Conservation (phyloP, 2,329 filamentous ascomycete genomes). For the Xylaria sp. region DNA sequence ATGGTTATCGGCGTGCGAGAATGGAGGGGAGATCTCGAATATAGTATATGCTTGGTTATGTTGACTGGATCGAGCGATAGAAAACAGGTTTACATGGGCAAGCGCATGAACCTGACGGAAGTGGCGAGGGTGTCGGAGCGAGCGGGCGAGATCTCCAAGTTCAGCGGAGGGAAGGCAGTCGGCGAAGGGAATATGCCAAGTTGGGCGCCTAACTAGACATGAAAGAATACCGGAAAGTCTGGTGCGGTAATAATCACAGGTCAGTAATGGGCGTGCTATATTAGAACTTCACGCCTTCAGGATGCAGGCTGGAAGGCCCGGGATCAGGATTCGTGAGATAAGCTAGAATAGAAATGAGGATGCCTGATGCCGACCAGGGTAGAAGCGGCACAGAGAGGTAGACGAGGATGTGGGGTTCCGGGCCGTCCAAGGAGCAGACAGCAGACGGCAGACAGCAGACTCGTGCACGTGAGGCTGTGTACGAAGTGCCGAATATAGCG, state of each 20-base stretch:
- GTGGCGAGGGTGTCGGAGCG: not conserved
- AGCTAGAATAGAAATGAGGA: not conserved
- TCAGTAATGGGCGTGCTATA: not conserved
- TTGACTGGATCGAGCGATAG: not conserved
- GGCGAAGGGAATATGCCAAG: not conserved
- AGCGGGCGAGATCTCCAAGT: not conserved
- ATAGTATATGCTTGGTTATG: not conserved
- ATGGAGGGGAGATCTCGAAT: not conserved
- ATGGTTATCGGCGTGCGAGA: constrained; percentile 19
- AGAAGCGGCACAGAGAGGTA: not conserved
- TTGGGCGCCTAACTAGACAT: not conserved
- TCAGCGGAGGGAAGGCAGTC: not conserved
- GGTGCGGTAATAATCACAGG: not conserved
- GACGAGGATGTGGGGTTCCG: not conserved
- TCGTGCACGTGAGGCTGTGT: not conserved
- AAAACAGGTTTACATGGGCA: not conserved
- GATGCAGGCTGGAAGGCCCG: not conserved
- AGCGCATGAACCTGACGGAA: not conserved
- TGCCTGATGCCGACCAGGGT: constrained; percentile 4
- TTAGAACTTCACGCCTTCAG: not conserved
- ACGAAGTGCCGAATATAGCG: not conserved
- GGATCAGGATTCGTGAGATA: not conserved
- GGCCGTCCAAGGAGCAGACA: no score
- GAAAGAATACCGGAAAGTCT: not conserved
- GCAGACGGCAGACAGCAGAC: not conserved